Percentiles rank a stretch among this genome's conserved stretches.
These are phyloP conservation scores for Xylaria scruposa DNA, from an alignment of 495 filamentous ascomycete species.

Conservation along the genomic window DNA sequence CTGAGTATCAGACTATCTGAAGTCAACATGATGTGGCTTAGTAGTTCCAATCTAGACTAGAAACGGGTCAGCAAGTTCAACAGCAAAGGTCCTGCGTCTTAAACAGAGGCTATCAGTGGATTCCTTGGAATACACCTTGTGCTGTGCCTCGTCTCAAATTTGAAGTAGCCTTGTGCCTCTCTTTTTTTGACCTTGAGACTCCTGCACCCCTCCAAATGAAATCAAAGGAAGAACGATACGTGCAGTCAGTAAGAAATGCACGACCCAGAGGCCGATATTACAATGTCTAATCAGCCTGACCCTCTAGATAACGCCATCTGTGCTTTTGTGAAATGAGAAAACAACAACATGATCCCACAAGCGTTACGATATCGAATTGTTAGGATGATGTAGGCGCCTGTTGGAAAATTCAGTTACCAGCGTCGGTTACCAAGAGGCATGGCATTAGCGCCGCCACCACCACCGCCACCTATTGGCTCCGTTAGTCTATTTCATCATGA, in stretches of 20 bases:
- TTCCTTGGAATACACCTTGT: constrained; percentile 6
- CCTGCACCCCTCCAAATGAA: constrained; percentile 25
- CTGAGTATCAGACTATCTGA: constrained; percentile 30
- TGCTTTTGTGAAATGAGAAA: constrained; percentile 35
- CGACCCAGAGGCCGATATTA: constrained; percentile 30
- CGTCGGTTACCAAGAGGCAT: constrained; percentile 55
- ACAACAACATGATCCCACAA: constrained; percentile 27
- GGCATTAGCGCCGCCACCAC: constrained; percentile 47
- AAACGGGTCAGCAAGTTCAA: constrained; percentile 36
- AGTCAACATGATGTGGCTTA: constrained; percentile 16
- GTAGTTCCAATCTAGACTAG: constrained; percentile 39
- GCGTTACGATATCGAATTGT: neutral
- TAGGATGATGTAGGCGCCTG: constrained; percentile 4
- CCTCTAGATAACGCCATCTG: constrained; percentile 45
- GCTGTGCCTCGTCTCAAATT: constrained; percentile 7
- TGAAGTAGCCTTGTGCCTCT: neutral
- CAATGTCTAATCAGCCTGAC: constrained; percentile 41
- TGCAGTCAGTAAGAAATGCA: constrained; percentile 33
- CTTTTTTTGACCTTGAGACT: neutral
- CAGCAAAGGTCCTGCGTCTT: constrained; percentile 29
- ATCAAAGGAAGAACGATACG: constrained; percentile 27
- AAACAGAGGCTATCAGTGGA: constrained; percentile 3
- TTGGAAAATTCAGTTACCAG: constrained; percentile 45
- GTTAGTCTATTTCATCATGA: constrained; percentile 27
- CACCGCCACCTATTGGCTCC: constrained; percentile 31